Conservation (phyloP, 495 filamentous ascomycete genomes). For the Lasiosphaeria miniovina region DNA sequence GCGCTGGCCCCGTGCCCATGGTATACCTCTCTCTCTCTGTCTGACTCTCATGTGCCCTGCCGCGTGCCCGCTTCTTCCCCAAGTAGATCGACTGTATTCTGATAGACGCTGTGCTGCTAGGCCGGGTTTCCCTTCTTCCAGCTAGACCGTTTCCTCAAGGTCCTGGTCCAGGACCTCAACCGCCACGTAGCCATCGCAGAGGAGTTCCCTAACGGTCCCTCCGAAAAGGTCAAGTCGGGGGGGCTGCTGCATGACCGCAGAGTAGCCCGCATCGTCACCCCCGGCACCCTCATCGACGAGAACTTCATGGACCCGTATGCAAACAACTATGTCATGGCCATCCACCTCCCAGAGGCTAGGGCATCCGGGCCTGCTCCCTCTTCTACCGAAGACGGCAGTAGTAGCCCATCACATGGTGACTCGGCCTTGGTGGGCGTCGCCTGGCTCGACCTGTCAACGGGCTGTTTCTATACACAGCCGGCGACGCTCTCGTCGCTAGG, state of each 20-base stretch:
- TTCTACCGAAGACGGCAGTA: background rate
- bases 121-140: slow-evolving; percentile 93
- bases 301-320: slow-evolving; percentile 90
- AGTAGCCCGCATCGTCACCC: slow-evolving; percentile 84
- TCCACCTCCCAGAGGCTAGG: slow-evolving; percentile 47
- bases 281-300: slow-evolving; percentile 94
- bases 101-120: slow-evolving; percentile 37
- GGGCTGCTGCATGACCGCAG: slow-evolving; percentile 78
- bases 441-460: slow-evolving; percentile 94
- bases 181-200: slow-evolving; percentile 92
- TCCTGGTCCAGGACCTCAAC: slow-evolving; percentile 84
- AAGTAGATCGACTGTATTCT: slow-evolving; percentile 19
- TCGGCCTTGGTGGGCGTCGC: slow-evolving; percentile 66
- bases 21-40: slow-evolving; percentile 33
- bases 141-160: slow-evolving; percentile 85
- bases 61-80: background rate
- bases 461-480: slow-evolving; percentile 85
- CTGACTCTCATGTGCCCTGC: background rate
- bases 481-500: slow-evolving; percentile 68
- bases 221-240: slow-evolving; percentile 64
- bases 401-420: slow-evolving; percentile 9
- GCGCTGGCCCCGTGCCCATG: slow-evolving; percentile 74
- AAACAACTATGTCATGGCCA: slow-evolving; percentile 85
- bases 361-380: too few species aligned
- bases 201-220: slow-evolving; percentile 71